These are phyloP conservation scores for Amyloporia xantha DNA, from an alignment of 768 basidiomycete species.

Conservation along the genomic window DNA sequence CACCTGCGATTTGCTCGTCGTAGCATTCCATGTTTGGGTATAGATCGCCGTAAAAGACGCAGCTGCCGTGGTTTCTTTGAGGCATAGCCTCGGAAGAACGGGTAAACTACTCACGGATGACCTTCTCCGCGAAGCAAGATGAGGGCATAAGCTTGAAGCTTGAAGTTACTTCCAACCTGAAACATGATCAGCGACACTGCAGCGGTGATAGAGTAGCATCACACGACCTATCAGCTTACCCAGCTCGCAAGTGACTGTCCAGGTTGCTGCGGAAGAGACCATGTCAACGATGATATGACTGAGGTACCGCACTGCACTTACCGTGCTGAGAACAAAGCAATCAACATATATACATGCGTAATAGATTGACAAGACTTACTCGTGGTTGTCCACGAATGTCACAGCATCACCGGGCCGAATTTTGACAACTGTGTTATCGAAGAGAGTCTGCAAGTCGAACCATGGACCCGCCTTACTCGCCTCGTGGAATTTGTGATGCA, in stretches of 20 bases:
- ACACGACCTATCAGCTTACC: background rate
- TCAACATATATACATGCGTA: background rate
- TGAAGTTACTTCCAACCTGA: constrained; percentile 67
- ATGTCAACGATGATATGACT: background rate
- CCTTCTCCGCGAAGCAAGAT: constrained; percentile 66
- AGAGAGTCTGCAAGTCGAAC: constrained; percentile 73
- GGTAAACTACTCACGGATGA: constrained; percentile 53
- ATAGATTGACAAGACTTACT: constrained; percentile 43
- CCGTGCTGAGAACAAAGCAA: constrained; percentile 43
- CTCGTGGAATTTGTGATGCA: constrained; percentile 76
- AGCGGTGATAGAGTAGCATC: background rate
- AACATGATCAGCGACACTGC: background rate
- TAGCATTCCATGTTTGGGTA: constrained; percentile 69
- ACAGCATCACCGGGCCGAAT: constrained; percentile 74
- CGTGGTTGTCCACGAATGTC: constrained; percentile 88
- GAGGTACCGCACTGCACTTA: constrained; percentile 25
- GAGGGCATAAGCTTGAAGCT: constrained; percentile 75
- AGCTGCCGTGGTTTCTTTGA: constrained; percentile 36
- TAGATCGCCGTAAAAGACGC: constrained; percentile 83
- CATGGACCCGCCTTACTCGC: constrained; percentile 62
- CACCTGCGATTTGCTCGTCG: constrained; percentile 42
- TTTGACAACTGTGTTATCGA: constrained; percentile 63
- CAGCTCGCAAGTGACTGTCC: background rate
- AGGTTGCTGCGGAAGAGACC: constrained; percentile 28
- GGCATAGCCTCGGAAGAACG: background rate